Base-by-base conservation (phyloP, 192 early-diverging fungal genomes). In the Pilaira anomala region DNA sequence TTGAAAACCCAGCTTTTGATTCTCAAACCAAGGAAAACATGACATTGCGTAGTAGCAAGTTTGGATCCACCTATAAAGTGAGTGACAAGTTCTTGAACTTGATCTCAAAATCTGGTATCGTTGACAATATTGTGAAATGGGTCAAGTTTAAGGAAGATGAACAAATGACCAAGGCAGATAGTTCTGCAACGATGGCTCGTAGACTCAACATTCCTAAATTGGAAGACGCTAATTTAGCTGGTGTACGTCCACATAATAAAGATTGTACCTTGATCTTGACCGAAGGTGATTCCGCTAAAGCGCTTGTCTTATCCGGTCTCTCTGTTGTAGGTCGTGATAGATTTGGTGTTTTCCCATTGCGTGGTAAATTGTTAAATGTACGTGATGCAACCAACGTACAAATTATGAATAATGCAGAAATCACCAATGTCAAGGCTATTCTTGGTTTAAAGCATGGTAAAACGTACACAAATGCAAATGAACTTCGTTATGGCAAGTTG, bases 21-120 rank as follows among this genome's bases (percentile, higher is more conserved):
- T 96, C 93, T 29, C 97, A 99, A 76, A 99, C 94, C 22, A 97
- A 99, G 72, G 95, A 97, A 66, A 94, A 80, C 59, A 81, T 99
- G 87, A 99, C 94, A 14, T 74, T 95, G 52, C 80, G 86, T 40
- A 39, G 64, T 21, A 80, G 84, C 0, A 68, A 82, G 3, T 98
- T 99, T 73, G 92, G 91, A 9, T 92, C 91, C 36, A 93, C 81
- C 48, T 94, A 88, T 71, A 71, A 72, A 44, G 58, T 91, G 9
- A 72, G 74, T 13, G 91, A 95, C 9, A 84, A 90, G 50, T 96
- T 97, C 70, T 81, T 90, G 73, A 90, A 87, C 6, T 22, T 66
- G 84, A 88, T 97, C n/a, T 22, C 87, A 39, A 93, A 91, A 60
- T 87, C 90, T 16, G 92, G 89, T 8, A 88, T 98, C 33, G 80